Evolutionary conservation across 2,329 filamentous ascomycete genomes (phyloP).

Genomic region (Hypocrella siamensis): DNA sequence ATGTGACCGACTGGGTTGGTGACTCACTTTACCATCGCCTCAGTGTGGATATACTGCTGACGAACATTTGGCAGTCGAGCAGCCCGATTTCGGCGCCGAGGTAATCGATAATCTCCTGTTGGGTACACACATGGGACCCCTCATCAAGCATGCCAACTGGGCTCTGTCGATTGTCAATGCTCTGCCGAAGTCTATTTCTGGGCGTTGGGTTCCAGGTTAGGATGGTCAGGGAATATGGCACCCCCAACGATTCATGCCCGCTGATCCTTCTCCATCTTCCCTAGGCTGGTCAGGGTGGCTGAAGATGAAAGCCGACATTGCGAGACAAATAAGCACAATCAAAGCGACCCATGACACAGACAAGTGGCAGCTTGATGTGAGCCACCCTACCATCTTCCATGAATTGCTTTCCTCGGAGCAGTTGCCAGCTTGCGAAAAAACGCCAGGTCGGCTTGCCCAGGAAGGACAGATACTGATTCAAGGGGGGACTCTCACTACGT

Average conservation of each 20-base stretch:
- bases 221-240: not conserved
- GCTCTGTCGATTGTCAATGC: constrained; percentile 18
- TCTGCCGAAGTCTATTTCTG: constrained; percentile 19
- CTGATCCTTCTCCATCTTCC: constrained; percentile 7
- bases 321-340: constrained; percentile 18
- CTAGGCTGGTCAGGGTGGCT: constrained; percentile 20
- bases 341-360: constrained; percentile 16
- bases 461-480: constrained; percentile 22
- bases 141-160: constrained; percentile 20
- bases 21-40: not conserved
- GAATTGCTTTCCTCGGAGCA: constrained; percentile 15
- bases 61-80: constrained; percentile 12
- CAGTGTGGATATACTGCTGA: not conserved
- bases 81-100: constrained; percentile 17
- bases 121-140: constrained; percentile 20
- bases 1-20: constrained; percentile 15
- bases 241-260: constrained; percentile 6
- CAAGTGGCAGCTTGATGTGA: constrained; percentile 16
- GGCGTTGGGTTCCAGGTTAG: constrained; percentile 17
- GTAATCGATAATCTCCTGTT: constrained; percentile 19
- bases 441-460: constrained; percentile 16
- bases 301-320: constrained; percentile 22
- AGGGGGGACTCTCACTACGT: constrained; percentile 25
- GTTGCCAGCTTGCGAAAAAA: constrained; percentile 18
- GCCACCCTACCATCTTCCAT: constrained; percentile 20